Evolutionary conservation across 495 filamentous ascomycete genomes (phyloP), one percentile per base, ranked within the genome.

Genomic region (Podospora fimiseda): DNA sequence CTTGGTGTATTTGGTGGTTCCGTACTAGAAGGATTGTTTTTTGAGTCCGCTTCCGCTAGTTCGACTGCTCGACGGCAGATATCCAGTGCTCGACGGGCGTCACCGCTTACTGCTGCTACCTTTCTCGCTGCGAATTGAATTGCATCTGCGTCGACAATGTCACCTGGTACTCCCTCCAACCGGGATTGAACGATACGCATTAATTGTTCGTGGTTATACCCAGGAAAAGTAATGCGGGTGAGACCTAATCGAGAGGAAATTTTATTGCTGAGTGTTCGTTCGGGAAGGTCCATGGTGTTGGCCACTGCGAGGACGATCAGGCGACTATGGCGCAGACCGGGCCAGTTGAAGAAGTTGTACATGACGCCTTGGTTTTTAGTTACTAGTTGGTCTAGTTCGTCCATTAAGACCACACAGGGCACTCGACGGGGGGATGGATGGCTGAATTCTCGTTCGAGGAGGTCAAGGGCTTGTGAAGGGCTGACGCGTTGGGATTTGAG

Each of bases 271-370:
- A 99, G 76, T 0, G 94, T 99, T 62, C 94, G 81, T 70, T 99
- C 94, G 0, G 94, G 94, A 18, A 99, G 73, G 69, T 99, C 94
- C 94, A 99, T 99, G 18, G 94, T 99, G 68, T 99, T 99, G 30
- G 94, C 94, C 9, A 99, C 94, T 7, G 94, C 94, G 0, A 99
- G 79, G 11, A 99, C 94, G 64, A 97, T 96, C 30, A 99, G 77
- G 42, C 90, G 80, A 23, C 88, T 93, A 64, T 99, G 89, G 30
- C 87, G 82, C 16, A 96, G 79, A 16, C 85, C 84, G n/a, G 94
- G 94, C 94, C 94, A 99, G 63, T 99, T 99, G 81, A 99, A 99
- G 70, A 99, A 99, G 64, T 99, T 99, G 73, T 99, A 99, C 94
- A 99, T 99, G 64, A 99, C 94, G 21, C 88, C 89, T 60, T 99